A percentile compares a stretch with the other conserved stretches of the same genome.
phyloP scores from a whole-genome alignment of 306 rosid species.

The Dryas octopetala region DNA sequence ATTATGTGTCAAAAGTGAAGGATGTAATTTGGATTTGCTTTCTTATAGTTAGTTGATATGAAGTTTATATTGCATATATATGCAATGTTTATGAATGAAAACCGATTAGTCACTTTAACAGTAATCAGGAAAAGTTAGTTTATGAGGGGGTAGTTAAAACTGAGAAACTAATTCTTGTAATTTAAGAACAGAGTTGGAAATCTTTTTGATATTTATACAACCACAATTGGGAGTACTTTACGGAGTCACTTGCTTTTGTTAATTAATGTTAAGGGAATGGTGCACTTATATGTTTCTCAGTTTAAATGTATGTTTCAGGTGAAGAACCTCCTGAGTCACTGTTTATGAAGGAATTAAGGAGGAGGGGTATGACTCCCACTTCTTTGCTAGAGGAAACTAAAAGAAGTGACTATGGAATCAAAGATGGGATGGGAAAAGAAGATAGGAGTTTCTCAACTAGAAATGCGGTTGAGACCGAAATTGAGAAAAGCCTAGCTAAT shows the following conservation, averaged over 20 bases:
- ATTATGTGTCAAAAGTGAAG: neutral
- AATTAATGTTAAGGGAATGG: conserved; percentile 13
- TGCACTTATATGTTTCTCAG: conserved; percentile 25
- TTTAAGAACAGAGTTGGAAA: neutral
- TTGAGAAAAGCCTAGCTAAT: conserved; percentile 71
- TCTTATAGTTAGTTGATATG: neutral
- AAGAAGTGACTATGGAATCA: conserved; percentile 48
- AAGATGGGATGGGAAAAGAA: conserved; percentile 61
- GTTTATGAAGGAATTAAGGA: conserved; percentile 91
- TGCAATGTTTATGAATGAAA: too few species aligned
- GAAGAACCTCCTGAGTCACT: conserved; percentile 93
- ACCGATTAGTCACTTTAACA: neutral
- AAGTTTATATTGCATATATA: neutral
- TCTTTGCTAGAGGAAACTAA: conserved; percentile 84
- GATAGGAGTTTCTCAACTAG: conserved; percentile 52
- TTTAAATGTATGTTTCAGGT: conserved; percentile 44
- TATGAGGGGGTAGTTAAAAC: neutral
- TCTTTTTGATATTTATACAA: neutral
- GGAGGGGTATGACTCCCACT: conserved; percentile 91
- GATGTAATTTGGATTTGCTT: neutral
- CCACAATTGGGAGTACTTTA: neutral
- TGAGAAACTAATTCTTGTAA: neutral
- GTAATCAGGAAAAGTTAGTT: neutral
- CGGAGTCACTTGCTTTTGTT: neutral
- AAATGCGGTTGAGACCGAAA: conserved; percentile 68